Evolutionary conservation across 164 flowering plant species (phyloP).

Genomic region (Warburgia ugandensis): DNA sequence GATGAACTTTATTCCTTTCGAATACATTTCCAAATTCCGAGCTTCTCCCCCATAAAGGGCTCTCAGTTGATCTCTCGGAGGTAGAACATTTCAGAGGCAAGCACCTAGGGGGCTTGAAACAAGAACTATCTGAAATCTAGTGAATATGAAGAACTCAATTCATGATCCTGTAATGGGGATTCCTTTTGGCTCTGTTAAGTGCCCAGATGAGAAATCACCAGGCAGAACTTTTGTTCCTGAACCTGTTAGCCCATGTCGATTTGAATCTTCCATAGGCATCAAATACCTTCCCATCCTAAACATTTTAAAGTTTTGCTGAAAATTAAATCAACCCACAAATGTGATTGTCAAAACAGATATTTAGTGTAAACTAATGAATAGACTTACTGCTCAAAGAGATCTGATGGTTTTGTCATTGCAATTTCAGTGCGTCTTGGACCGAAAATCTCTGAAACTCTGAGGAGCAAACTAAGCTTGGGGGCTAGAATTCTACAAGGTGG

Average conservation of each 20-base stretch:
- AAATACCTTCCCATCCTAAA: too few relatives aligned
- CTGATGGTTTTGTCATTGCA: neutral
- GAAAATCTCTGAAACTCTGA: constrained; percentile 35
- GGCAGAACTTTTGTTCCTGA: neutral
- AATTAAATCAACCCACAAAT: too few relatives aligned
- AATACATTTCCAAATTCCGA: neutral
- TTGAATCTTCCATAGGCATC: constrained; percentile 6
- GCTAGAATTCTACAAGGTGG: constrained; percentile 37
- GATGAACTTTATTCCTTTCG: constrained; percentile 1
- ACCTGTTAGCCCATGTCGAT: constrained; percentile 1
- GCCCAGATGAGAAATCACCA: neutral
- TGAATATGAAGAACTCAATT: constrained; percentile 6
- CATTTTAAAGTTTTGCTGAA: too few relatives aligned
- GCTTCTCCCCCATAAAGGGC: neutral
- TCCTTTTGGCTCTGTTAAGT: constrained; percentile 3
- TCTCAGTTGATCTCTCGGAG: too few relatives aligned
- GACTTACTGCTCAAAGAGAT: too few relatives aligned
- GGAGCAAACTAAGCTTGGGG: constrained; percentile 42
- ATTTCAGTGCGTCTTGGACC: constrained; percentile 38
- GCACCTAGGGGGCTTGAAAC: too few relatives aligned
- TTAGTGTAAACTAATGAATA: too few relatives aligned
- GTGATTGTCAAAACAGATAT: too few relatives aligned
- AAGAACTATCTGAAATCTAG: neutral
- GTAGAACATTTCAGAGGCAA: too few relatives aligned
- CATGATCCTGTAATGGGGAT: constrained; percentile 6